Base-by-base conservation (phyloP, 2,329 filamentous ascomycete genomes). In the Coniosporium tulheliwenetii region DNA sequence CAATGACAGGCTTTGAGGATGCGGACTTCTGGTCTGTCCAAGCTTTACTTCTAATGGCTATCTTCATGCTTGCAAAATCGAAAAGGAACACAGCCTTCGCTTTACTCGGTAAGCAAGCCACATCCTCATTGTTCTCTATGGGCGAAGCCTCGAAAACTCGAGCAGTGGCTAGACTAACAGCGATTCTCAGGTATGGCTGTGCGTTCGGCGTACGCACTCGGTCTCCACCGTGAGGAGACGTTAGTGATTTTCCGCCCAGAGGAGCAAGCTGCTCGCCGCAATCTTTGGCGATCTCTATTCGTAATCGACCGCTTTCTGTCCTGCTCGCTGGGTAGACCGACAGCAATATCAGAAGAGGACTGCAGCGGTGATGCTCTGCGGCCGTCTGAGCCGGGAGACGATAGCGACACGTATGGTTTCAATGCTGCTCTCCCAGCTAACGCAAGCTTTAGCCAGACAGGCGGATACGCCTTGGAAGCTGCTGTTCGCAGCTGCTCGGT, bases 11-110 rank as follows among this genome's bases (percentile, higher is more conserved):
- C 0, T 69, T 78, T 38, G 75, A 79, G 49, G 71, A 79, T 48
- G 71, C 70, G 15, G 71, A 77, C 41, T 71, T 81, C 43, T 79
- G 75, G 71, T 74, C 73, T 10, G 67, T 81, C 37, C 76, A 81
- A 50, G 74, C 75, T 2, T 58, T 80, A 36, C 58, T 73, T 0
- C 57, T 82, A 31, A 79, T 81, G 70, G 67, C 76, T 0, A 55
- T 79, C 2, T 82, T 79, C 49, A 75, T 72, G 68, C 57, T 81
- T 12, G 65, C 69, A 2, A 66, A 75, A 10, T 75, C 75, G 1
- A 77, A 72, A 53, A 64, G 74, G 12, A 80, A 80, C 47, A 70
- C 73, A 5, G 73, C 78, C 0, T 79, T 77, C 56, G 66, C 68
- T 12, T 75, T 79, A 43, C 65, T 73, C 38, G 76, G 77, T 69